A percentile compares a stretch with the other conserved stretches of the same genome.
phyloP scores from a whole-genome alignment of 2,329 filamentous ascomycete species.

The Botrytis byssoidea region DNA sequence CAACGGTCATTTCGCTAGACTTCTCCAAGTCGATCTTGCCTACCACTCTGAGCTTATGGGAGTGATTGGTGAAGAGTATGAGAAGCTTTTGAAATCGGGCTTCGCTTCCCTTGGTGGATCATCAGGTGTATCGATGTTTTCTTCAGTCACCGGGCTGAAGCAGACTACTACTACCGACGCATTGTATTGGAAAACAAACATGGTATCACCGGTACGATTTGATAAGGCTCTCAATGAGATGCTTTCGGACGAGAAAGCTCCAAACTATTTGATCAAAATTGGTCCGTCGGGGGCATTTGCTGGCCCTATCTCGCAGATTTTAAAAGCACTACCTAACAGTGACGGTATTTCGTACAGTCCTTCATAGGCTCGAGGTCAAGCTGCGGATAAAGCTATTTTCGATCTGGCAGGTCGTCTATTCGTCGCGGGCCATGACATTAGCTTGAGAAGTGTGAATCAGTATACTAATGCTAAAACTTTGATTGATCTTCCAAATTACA shows the following conservation, averaged over 20 bases:
- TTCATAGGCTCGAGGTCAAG: constrained; percentile 18
- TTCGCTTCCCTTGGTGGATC: constrained; percentile 14
- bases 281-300: constrained; percentile 23
- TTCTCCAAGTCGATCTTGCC: constrained; percentile 31
- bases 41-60: constrained; percentile 35
- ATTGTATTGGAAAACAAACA: constrained; percentile 26
- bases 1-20: constrained; percentile 27
- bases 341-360: constrained; percentile 38
- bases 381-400: constrained; percentile 13
- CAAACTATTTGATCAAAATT: constrained; percentile 23
- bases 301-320: constrained; percentile 23
- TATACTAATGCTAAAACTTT: constrained; percentile 40
- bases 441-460: constrained; percentile 30
- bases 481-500: constrained; percentile 48
- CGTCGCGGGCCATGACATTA: constrained; percentile 11
- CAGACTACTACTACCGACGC: constrained; percentile 12
- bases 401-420: constrained; percentile 22
- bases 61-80: constrained; percentile 16
- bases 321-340: constrained; percentile 35
- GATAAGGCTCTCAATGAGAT: constrained; percentile 17
- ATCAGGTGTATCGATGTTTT: constrained; percentile 8
- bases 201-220: constrained; percentile 27
- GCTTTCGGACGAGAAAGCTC: neutral
- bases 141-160: neutral
- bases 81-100: constrained; percentile 8